Evolutionary conservation across 2,329 filamentous ascomycete species (phyloP).

Genomic region (Orbilia oligospora): DNA sequence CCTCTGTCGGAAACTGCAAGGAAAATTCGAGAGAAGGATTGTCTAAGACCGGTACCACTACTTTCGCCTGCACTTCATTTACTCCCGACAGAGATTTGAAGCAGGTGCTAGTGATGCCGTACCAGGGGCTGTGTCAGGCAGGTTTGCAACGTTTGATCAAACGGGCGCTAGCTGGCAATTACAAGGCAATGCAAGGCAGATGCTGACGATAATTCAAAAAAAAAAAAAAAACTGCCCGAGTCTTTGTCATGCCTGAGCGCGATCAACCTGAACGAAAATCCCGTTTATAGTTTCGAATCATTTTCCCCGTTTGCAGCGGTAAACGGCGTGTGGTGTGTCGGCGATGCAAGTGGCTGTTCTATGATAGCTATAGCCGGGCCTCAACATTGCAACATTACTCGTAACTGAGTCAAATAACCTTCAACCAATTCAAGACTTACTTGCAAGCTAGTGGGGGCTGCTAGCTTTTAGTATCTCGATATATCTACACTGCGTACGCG

Average conservation of each 20-base stretch:
- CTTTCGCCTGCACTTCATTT: background rate
- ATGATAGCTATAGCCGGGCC: too few relatives aligned
- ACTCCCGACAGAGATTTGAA: background rate
- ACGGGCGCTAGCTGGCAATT: background rate
- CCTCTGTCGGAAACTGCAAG: background rate
- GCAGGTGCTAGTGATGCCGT: slow-evolving; percentile 1
- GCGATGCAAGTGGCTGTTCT: slow-evolving; percentile 11
- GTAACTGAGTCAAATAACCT: too few relatives aligned
- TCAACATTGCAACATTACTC: too few relatives aligned
- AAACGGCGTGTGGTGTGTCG: background rate
- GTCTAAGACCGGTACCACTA: background rate
- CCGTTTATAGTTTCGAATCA: background rate
- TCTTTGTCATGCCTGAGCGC: background rate
- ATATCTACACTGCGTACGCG: too few relatives aligned
- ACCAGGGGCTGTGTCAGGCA: slow-evolving; percentile 42
- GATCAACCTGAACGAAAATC: slow-evolving; percentile 5
- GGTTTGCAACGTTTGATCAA: slow-evolving; percentile 19
- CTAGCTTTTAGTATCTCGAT: too few relatives aligned
- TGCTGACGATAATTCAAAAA: slow-evolving; percentile 2
- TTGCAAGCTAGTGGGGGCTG: too few relatives aligned
- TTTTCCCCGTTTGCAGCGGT: slow-evolving; percentile 12
- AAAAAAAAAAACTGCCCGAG: too few relatives aligned
- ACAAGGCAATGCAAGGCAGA: slow-evolving; percentile 12
- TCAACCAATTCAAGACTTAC: too few relatives aligned
- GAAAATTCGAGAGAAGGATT: background rate